A percentile compares a stretch with the other conserved stretches of the same genome.
These are phyloP conservation scores for Penicillium sp. DNA, from an alignment of 2,329 filamentous ascomycete genomes.

Conservation along the genomic window DNA sequence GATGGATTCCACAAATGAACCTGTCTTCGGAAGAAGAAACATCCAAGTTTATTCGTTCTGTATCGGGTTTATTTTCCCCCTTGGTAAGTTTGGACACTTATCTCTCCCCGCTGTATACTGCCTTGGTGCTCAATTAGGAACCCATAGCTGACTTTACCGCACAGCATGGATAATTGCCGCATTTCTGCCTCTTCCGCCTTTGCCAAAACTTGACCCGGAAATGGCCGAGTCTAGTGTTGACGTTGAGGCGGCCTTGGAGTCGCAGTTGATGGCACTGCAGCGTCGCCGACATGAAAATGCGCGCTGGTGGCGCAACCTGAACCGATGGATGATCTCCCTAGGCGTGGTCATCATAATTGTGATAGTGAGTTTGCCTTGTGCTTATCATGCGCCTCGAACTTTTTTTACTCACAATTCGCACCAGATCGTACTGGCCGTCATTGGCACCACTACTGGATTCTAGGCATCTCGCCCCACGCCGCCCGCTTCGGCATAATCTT, in stretches of 20 bases:
- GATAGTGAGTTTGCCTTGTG: conserved; percentile 42
- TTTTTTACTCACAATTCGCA: not conserved
- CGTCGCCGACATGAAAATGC: conserved; percentile 52
- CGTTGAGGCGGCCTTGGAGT: conserved; percentile 41
- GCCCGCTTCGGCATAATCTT: not conserved
- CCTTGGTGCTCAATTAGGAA: conserved; percentile 7
- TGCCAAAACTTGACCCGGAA: conserved; percentile 47
- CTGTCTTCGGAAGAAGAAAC: conserved; percentile 61
- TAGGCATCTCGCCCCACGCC: conserved; percentile 7
- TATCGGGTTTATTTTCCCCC: conserved; percentile 69
- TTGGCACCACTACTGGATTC: conserved; percentile 31
- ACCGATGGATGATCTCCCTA: conserved; percentile 55
- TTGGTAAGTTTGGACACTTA: conserved; percentile 47
- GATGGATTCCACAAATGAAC: conserved; percentile 58
- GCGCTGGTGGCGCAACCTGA: conserved; percentile 59
- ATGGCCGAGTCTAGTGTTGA: conserved; percentile 40
- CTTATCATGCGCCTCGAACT: not conserved
- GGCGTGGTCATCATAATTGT: conserved; percentile 51
- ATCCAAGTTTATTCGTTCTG: conserved; percentile 70
- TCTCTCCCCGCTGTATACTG: not conserved
- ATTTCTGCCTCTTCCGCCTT: conserved; percentile 63
- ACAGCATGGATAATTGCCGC: conserved; percentile 72
- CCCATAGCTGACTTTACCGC: not conserved
- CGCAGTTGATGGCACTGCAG: conserved; percentile 41
- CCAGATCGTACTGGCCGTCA: conserved; percentile 27